A percentile compares a stretch with the other conserved stretches of the same genome.
Evolutionary conservation across 2,329 filamentous ascomycete species (phyloP).

Genomic region (Exophiala mesophila): DNA sequence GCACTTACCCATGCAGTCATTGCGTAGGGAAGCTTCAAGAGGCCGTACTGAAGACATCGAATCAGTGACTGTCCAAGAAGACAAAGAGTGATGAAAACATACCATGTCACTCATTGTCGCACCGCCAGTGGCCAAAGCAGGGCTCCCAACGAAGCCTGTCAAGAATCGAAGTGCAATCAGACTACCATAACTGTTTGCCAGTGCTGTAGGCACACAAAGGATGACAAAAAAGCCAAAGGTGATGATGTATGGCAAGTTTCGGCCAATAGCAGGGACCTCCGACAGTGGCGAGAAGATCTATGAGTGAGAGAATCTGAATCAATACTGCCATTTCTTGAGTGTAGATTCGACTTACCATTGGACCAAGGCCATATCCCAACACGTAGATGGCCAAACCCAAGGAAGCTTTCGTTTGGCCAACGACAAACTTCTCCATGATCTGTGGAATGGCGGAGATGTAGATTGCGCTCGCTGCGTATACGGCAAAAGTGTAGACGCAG

Average conservation of each 20-base stretch:
- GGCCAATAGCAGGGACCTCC: slow-evolving; percentile 62
- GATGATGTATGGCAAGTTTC: slow-evolving; percentile 63
- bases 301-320: not conserved
- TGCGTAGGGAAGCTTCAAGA: slow-evolving; percentile 54
- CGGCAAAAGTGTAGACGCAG: slow-evolving; percentile 32
- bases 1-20: slow-evolving; percentile 55
- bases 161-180: slow-evolving; percentile 62
- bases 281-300: slow-evolving; percentile 59
- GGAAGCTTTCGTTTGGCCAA: slow-evolving; percentile 29
- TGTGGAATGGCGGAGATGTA: slow-evolving; percentile 29
- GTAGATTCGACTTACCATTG: slow-evolving; percentile 19
- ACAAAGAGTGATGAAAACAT: not conserved
- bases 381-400: slow-evolving; percentile 35
- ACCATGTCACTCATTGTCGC: slow-evolving; percentile 42
- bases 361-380: slow-evolving; percentile 47
- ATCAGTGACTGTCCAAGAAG: slow-evolving; percentile 1
- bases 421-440: slow-evolving; percentile 28
- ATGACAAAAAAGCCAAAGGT: slow-evolving; percentile 66
- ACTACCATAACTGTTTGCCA: slow-evolving; percentile 59
- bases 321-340: not conserved
- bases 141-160: slow-evolving; percentile 62
- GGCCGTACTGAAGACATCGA: slow-evolving; percentile 37
- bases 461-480: slow-evolving; percentile 35
- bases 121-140: slow-evolving; percentile 57
- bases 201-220: slow-evolving; percentile 58